Base-by-base conservation (phyloP, 345 rosid genomes). In the Gossypium turneri region DNA sequence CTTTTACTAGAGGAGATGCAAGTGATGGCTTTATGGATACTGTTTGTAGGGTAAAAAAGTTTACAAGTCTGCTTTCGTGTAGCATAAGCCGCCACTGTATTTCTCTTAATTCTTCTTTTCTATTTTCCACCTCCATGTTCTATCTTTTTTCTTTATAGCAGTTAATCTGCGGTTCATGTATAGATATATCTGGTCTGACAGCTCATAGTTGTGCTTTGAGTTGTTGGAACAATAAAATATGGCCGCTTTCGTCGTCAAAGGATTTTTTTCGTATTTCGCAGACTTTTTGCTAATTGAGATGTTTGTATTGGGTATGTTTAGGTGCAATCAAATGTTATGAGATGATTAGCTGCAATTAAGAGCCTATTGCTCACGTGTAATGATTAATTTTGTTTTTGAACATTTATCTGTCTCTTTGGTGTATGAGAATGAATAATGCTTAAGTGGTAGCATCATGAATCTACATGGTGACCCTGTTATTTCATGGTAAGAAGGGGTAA, bases 111-210 rank as follows among this genome's bases (percentile, higher is more conserved):
- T 34, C 41, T 27, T 19, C 7, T 41, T 44, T 56, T 69, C 19
- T 52, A 44, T 13, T 24, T 24, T 50, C 66, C 56, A 10, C 41
- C 25, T 61, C 27, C 41, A 22, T 12, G 20, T 25, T 17, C 20
- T 56, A 9, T 20, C 60, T 65, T 57, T 45, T 65, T 58, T 64
- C 38, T 63, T 38, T 68, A 47, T 77, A 53, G 71, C 74, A 34
- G 56, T 70, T 60, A 45, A 27, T 41, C 41, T 55, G 50, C 59
- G 9, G 67, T 69, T 67, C 73, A 20, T 69, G 11, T 81, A 80
- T 81, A 81, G 78, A 72, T 75, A 77, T 56, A 78, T 63, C 72
- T 57, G 70, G 81, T 52, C 73, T 65, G 51, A 69, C 78, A 73
- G 65, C 76, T 56, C 34, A 67, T 61, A 44, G 45, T 27, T 61